Percentiles rank a stretch among this genome's conserved stretches.
Evolutionary conservation across 768 basidiomycete genomes (phyloP).

Genomic region (Leccinum uliginosum): DNA sequence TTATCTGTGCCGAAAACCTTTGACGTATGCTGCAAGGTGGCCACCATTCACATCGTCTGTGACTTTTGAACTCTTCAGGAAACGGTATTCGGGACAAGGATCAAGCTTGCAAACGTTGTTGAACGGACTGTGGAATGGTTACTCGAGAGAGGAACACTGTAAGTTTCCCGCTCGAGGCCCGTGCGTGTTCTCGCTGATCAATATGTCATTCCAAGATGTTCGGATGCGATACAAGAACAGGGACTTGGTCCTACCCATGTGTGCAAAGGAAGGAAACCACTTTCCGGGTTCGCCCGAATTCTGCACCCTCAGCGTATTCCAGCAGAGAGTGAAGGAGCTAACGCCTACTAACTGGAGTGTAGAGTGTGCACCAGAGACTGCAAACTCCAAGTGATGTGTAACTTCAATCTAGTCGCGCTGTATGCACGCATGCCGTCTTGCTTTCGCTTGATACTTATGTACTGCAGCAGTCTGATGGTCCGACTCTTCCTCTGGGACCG

Average conservation of each 20-base stretch:
- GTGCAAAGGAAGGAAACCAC: slow-evolving; percentile 63
- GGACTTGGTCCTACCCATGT: slow-evolving; percentile 57
- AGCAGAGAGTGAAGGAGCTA: slow-evolving; percentile 55
- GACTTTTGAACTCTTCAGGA: slow-evolving; percentile 70
- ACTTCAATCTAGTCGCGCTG: background rate
- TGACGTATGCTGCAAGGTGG: slow-evolving; percentile 44
- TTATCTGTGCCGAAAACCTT: background rate
- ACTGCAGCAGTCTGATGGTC: background rate
- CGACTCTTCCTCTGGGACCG: slow-evolving; percentile 9
- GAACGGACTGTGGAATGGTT: slow-evolving; percentile 34
- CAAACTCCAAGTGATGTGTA: slow-evolving; percentile 1
- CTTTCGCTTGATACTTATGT: background rate
- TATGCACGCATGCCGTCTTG: background rate
- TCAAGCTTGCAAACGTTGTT: slow-evolving; percentile 39
- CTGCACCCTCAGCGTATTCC: slow-evolving; percentile 65
- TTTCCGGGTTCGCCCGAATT: slow-evolving; percentile 68
- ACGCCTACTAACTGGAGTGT: slow-evolving; percentile 62
- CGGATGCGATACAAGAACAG: slow-evolving; percentile 78
- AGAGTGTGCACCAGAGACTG: slow-evolving; percentile 47
- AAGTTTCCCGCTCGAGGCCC: slow-evolving; percentile 10
- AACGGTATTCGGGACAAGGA: slow-evolving; percentile 10
- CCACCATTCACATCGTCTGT: slow-evolving; percentile 71
- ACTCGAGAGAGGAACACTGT: slow-evolving; percentile 41
- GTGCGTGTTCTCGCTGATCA: background rate
- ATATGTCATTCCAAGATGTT: slow-evolving; percentile 38